phyloP scores from a whole-genome alignment of 2,329 filamentous ascomycete species.

The Fusarium metavorans region DNA sequence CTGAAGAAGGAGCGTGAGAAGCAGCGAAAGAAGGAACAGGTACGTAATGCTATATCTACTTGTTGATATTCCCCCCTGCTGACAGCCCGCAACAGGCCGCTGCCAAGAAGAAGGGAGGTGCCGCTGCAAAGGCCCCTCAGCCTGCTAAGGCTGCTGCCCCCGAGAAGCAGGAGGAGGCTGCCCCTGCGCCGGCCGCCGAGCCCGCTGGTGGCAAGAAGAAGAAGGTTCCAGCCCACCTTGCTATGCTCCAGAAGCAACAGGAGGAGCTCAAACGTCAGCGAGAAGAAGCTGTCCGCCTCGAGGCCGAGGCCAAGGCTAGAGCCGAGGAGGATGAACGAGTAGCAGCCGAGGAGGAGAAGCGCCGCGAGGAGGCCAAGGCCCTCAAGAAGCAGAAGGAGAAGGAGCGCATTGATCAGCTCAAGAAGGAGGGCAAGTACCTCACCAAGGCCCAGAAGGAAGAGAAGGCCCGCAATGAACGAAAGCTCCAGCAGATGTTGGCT shows the following conservation, averaged over 20 bases:
- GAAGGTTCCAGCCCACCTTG: slow-evolving; percentile 84
- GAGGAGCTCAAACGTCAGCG: slow-evolving; percentile 76
- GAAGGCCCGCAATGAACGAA: slow-evolving; percentile 81
- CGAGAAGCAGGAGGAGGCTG: slow-evolving; percentile 74
- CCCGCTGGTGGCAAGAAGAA: slow-evolving; percentile 77
- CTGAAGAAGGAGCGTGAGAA: slow-evolving; percentile 99
- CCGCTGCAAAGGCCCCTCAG: slow-evolving; percentile 42
- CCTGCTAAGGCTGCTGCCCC: slow-evolving; percentile 53
- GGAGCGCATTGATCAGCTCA: slow-evolving; percentile 86
- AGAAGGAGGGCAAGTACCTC: slow-evolving; percentile 88
- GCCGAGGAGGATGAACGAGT: slow-evolving; percentile 74
- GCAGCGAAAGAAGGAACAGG: slow-evolving; percentile 98
- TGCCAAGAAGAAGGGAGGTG: slow-evolving; percentile 80
- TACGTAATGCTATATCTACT: slow-evolving; percentile 50
- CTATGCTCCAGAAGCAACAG: slow-evolving; percentile 83
- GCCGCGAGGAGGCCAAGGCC: slow-evolving; percentile 78
- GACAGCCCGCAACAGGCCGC: slow-evolving; percentile 60
- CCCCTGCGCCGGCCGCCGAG: slow-evolving; percentile 47
- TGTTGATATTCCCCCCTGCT: slow-evolving; percentile 6
- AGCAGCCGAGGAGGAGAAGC: slow-evolving; percentile 75
- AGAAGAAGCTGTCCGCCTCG: slow-evolving; percentile 73
- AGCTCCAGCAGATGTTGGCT: slow-evolving; percentile 86
- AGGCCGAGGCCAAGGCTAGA: slow-evolving; percentile 73
- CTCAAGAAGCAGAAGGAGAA: slow-evolving; percentile 88
- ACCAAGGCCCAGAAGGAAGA: slow-evolving; percentile 89